Evolutionary conservation across 805 yeast species (phyloP), one percentile per base, ranked within the genome.

Genomic region (Cyberlindnera mississippiensis): DNA sequence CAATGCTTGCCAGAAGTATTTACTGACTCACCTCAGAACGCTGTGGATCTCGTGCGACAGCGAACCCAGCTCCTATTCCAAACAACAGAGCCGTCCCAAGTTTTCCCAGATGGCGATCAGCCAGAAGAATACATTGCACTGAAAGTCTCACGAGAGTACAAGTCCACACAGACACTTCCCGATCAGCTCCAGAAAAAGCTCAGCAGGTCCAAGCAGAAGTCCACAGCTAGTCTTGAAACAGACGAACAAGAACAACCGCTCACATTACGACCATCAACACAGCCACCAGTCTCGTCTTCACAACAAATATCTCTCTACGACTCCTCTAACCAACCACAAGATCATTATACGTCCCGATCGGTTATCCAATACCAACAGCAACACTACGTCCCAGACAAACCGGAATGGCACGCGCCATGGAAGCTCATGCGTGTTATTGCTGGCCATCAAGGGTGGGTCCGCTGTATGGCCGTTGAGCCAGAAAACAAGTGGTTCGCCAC

Each of bases 391-490:
- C 55, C 57, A 3, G 37, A 41, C 2, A 45, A 46, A 26, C 68
- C 70, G 0, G 52, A 51, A 30, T 65, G 69, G 73, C 86, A 78
- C 55, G 75, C 77, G 2, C 76, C 80, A 3, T 88, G 96, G 96
- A 76, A 77, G 51, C 69, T 86, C 6, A 71, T 69, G 57, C 70
- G 83, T 42, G 88, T 91, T 3, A 71, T 91, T 1, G 78, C 85
- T 1, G 98, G 98, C 3, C 99, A 93, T 60, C 72, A 76, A 30
- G 99, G 99, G 0, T 90, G 97, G 90, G 88, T 93, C 1, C 72
- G 95, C 35, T 73, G 86, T n/a, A 67, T 89, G 3, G 72, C 82
- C 7, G 75, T 85, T 15, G 98, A 93, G 46, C 96, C 96, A 1
- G 83, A 83, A 26, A 89, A 89, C 59, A 76, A 81, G 50, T 93